phyloP scores from a whole-genome alignment of 495 filamentous ascomycete genomes.

The Clohesyomyces aquaticus region DNA sequence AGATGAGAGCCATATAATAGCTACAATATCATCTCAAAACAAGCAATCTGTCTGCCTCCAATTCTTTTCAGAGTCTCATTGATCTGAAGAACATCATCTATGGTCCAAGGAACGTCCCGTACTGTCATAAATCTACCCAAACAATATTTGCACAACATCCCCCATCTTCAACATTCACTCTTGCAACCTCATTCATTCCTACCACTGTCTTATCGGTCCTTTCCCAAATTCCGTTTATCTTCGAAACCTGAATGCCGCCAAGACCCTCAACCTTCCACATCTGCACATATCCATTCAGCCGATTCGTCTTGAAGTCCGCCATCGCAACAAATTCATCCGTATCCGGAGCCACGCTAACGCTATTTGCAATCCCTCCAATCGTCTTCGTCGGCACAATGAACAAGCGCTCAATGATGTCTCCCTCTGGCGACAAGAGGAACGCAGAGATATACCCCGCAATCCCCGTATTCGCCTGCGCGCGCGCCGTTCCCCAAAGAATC shows the following conservation, averaged over 20 bases:
- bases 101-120: too few species aligned
- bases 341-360: background rate
- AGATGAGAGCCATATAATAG: too few species aligned
- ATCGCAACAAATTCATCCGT: constrained; percentile 10
- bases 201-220: background rate
- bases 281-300: constrained; percentile 1
- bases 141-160: constrained; percentile 11
- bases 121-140: constrained; percentile 7
- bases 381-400: background rate
- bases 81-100: too few species aligned
- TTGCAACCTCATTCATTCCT: constrained; percentile 3
- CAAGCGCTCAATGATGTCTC: constrained; percentile 2
- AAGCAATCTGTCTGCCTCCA: too few species aligned
- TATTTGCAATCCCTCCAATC: background rate
- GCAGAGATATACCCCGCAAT: background rate
- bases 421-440: background rate
- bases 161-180: constrained; percentile 3
- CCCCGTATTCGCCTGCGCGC: background rate
- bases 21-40: too few species aligned
- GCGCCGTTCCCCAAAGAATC: constrained; percentile 1
- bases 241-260: background rate
- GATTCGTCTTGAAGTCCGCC: background rate
- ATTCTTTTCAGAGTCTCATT: too few species aligned
- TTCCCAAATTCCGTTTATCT: background rate
- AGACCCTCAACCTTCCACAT: constrained; percentile 6